phyloP scores from a whole-genome alignment of 2,329 filamentous ascomycete species.

The Pseudogymnoascus sp. region DNA sequence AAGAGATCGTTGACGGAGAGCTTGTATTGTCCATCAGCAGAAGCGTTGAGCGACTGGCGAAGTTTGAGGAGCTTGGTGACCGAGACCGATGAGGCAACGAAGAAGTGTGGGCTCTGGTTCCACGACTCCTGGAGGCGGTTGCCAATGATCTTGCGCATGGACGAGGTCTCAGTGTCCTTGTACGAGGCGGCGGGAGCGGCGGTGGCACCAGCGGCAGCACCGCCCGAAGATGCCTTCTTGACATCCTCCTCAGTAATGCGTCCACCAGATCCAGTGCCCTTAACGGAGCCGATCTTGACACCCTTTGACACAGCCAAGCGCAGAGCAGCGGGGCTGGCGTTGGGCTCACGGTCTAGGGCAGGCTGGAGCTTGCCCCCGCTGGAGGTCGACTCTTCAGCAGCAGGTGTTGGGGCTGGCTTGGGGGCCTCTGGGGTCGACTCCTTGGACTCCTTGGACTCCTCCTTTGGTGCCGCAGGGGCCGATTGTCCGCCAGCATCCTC shows the following conservation, averaged over 20 bases:
- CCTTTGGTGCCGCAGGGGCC: slow-evolving; percentile 56
- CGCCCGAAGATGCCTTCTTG: slow-evolving; percentile 67
- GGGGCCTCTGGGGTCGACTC: slow-evolving; percentile 47
- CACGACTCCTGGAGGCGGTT: slow-evolving; percentile 81
- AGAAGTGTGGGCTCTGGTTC: slow-evolving; percentile 96
- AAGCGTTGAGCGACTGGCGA: slow-evolving; percentile 83
- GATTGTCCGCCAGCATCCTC: slow-evolving; percentile 87
- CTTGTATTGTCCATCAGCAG: slow-evolving; percentile 90
- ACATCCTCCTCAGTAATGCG: slow-evolving; percentile 88
- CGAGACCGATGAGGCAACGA: slow-evolving; percentile 83
- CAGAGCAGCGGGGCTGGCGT: slow-evolving; percentile 66
- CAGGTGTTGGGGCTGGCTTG: slow-evolving; percentile 48
- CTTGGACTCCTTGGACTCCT: slow-evolving; percentile 56
- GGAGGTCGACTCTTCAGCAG: slow-evolving; percentile 63
- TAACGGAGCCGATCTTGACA: slow-evolving; percentile 67
- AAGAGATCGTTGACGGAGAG: slow-evolving; percentile 99
- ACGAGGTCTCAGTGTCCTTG: slow-evolving; percentile 75
- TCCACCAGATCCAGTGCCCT: slow-evolving; percentile 80
- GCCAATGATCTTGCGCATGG: slow-evolving; percentile 98
- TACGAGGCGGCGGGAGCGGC: slow-evolving; percentile 57
- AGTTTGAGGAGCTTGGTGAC: slow-evolving; percentile 96
- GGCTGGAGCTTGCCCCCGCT: slow-evolving; percentile 74
- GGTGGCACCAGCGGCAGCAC: slow-evolving; percentile 36
- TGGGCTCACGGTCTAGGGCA: slow-evolving; percentile 73
- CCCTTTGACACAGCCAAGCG: slow-evolving; percentile 80